Evolutionary conservation across 1,284 basidiomycete genomes (phyloP), one percentile per base, ranked within the genome.

Genomic region (Sporisorium reilianum): DNA sequence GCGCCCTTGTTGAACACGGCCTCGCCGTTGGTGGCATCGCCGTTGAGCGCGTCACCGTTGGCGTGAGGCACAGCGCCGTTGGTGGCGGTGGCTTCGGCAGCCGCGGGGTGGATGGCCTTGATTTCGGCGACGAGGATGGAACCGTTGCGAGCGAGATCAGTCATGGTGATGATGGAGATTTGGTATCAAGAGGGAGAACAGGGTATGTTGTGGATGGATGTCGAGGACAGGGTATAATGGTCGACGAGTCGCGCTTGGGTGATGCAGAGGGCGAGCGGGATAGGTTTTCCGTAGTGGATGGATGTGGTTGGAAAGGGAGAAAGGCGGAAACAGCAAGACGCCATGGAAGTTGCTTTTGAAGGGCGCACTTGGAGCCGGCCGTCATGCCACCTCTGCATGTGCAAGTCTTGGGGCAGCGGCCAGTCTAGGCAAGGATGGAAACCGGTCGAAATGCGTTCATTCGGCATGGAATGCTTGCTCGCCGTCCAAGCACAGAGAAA

Each of bases 101-200:
- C 32, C 18, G 64, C 46, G 46, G 58, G 55, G 56, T 72, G 69
- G 25, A 49, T 57, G 22, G 69, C 74, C 69, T 73, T 73, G 69
- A 72, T 73, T 42, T 72, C 74, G 65, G 74, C 65, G 49, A 75
- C 73, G 26, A 75, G 67, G 20, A 75, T 55, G 41, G 73, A 75
- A 23, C 73, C 73, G 54, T 58, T 75, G 26, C 73, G 63, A 56
- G 67, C 56, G 55, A 75, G 67, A 48, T 63, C 57, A 46, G 73
- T 66, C 73, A 75, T 75, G 25, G 16, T 64, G 61, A 42, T 42
- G 8, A 40, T 18, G 22, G 36, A 36, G 42, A 45, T 25, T 26
- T 28, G 55, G 56, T 61, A 54, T 65, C 44, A 30, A 38, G 23
- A 22, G 34, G 49, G 20, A n/a, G n/a, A 20, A 40, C 5, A 14